Percentiles rank a stretch among this genome's conserved stretches.
Evolutionary conservation across 352 stramenopile species (phyloP).

Genomic region (Phytopythium litorale): DNA sequence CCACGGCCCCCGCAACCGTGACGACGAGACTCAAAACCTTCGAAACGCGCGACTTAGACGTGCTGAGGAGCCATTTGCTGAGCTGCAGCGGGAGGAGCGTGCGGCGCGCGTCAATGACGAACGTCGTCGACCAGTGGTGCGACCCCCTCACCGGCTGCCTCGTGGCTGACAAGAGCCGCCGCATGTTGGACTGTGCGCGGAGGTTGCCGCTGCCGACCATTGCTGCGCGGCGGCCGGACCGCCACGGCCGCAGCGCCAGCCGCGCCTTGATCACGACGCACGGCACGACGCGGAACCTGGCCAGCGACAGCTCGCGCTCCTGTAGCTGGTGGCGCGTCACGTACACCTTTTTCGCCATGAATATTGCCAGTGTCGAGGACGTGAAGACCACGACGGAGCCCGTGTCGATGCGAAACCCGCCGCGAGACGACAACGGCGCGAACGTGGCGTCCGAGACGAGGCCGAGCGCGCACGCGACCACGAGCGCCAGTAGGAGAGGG

Average conservation of each 20-base stretch:
- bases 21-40: constrained; percentile 7
- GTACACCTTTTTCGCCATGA: constrained; percentile 23
- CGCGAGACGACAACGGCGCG: constrained; percentile 1
- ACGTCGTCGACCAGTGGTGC: constrained; percentile 3
- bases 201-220: neutral
- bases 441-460: constrained; percentile 11
- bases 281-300: constrained; percentile 9
- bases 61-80: neutral
- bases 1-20: neutral
- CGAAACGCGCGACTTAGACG: constrained; percentile 9
- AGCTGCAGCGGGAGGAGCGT: neutral
- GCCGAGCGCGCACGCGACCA: constrained; percentile 17
- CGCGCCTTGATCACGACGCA: constrained; percentile 21
- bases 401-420: constrained; percentile 10
- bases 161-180: constrained; percentile 9
- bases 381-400: constrained; percentile 22
- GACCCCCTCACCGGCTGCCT: neutral
- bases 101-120: neutral
- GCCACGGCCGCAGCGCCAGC: constrained; percentile 8
- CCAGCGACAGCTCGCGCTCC: constrained; percentile 2
- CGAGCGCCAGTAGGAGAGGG: constrained; percentile 20
- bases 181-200: neutral
- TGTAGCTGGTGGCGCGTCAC: constrained; percentile 8
- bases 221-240: neutral
- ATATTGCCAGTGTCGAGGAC: constrained; percentile 20